Conservation (phyloP, 2,329 filamentous ascomycete genomes). For the Paraphoma sp. region DNA sequence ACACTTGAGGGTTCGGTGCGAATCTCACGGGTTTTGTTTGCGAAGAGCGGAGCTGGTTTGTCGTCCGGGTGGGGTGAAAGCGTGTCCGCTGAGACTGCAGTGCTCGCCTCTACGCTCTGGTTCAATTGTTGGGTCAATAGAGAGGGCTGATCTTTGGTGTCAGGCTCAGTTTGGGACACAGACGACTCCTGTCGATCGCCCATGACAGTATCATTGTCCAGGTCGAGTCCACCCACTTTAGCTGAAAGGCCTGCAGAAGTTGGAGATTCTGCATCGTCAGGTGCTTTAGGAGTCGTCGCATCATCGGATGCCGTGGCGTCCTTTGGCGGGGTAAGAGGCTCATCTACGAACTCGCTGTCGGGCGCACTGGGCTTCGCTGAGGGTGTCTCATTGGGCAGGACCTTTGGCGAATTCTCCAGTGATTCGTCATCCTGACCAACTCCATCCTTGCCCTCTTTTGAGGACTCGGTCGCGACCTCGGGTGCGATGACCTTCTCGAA, state of each 20-base stretch:
- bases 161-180: conserved; percentile 25
- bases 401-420: conserved; percentile 55
- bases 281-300: conserved; percentile 27
- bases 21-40: conserved; percentile 46
- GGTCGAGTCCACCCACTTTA: conserved; percentile 63
- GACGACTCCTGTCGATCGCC: conserved; percentile 33
- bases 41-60: conserved; percentile 71
- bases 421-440: conserved; percentile 45
- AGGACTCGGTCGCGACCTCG: conserved; percentile 75
- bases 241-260: conserved; percentile 62
- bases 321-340: conserved; percentile 69
- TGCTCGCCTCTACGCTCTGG: conserved; percentile 35
- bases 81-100: conserved; percentile 29
- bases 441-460: conserved; percentile 58
- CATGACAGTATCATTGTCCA: conserved; percentile 65
- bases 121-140: conserved; percentile 53
- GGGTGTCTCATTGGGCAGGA: conserved; percentile 28
- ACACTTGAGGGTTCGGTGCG: conserved; percentile 35
- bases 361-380: conserved; percentile 29
- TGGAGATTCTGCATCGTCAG: conserved; percentile 51
- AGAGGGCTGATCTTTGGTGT: conserved; percentile 45
- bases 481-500: conserved; percentile 84
- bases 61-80: conserved; percentile 69
- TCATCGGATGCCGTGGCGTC: conserved; percentile 25
- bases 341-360: conserved; percentile 79